Conservation (phyloP, 192 early-diverging fungal genomes). For the Tieghemiomyces parasiticus region DNA sequence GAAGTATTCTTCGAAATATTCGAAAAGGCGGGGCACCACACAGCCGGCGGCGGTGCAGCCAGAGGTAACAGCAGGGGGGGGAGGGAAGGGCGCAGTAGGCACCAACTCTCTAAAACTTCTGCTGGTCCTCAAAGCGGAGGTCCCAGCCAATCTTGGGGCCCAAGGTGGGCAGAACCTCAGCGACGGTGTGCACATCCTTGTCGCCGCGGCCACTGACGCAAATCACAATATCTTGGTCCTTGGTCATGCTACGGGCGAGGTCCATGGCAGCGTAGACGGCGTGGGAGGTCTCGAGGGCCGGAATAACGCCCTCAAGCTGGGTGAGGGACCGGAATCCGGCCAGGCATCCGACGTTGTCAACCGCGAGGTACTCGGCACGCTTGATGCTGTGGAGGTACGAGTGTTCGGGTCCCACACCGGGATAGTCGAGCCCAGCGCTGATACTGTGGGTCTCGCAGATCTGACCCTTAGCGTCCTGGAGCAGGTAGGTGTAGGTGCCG, state of each 20-base stretch:
- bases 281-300: slow-evolving; percentile 90
- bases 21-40: no score
- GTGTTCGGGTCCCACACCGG: slow-evolving; percentile 95
- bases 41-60: no score
- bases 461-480: slow-evolving; percentile 94
- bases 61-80: no score
- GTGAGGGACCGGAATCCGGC: slow-evolving; percentile 63
- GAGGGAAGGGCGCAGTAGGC: no score
- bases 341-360: slow-evolving; percentile 71
- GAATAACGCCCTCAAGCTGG: slow-evolving; percentile 80
- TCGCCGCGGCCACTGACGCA: slow-evolving; percentile 90
- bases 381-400: slow-evolving; percentile 76
- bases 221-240: slow-evolving; percentile 74
- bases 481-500: slow-evolving; percentile 85
- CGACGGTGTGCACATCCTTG: slow-evolving; percentile 92
- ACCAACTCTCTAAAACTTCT: not conserved
- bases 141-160: slow-evolving; percentile 92
- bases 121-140: slow-evolving; percentile 35
- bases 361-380: slow-evolving; percentile 67
- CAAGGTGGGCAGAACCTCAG: slow-evolving; percentile 74
- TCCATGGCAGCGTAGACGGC: slow-evolving; percentile 73
- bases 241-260: slow-evolving; percentile 52
- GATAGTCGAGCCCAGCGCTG: slow-evolving; percentile 94
- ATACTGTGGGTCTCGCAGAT: slow-evolving; percentile 92
- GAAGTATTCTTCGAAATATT: no score